Conservation (phyloP, 257 asterid species). For the Nicotiana knightiana region DNA sequence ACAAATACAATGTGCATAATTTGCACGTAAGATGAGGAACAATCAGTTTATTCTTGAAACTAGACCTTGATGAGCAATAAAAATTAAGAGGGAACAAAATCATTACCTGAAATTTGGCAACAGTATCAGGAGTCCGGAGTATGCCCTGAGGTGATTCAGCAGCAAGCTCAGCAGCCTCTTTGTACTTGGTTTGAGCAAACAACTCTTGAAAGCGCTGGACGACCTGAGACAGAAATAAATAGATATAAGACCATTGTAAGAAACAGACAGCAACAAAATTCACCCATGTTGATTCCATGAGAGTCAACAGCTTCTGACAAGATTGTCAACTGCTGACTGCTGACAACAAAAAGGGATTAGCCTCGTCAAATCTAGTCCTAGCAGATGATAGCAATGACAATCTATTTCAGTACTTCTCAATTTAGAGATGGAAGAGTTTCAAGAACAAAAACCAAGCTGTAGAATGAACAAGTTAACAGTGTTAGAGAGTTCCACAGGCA, state of each 20-base stretch:
- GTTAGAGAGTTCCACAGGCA: background rate
- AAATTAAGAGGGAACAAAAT: background rate
- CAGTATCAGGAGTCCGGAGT: conserved; percentile 71
- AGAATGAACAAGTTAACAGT: background rate
- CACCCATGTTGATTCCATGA: background rate
- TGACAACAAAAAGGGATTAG: background rate
- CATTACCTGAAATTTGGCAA: conserved; percentile 94
- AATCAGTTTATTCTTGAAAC: conserved; percentile 1
- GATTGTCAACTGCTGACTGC: background rate
- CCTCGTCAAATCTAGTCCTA: background rate
- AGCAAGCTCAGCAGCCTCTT: conserved; percentile 78
- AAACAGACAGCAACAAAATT: background rate
- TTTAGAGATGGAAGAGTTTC: background rate
- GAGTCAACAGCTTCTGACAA: conserved; percentile 1
- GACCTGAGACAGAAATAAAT: conserved; percentile 41
- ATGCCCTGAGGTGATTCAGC: conserved; percentile 81
- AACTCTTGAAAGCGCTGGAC: conserved; percentile 95
- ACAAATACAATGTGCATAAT: background rate
- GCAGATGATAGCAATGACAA: conserved; percentile 1
- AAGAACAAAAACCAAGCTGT: background rate
- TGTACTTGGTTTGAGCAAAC: conserved; percentile 72
- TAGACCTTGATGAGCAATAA: background rate
- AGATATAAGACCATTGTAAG: background rate
- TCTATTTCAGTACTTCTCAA: background rate
- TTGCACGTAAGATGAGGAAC: background rate